Base-by-base conservation (phyloP, 2,329 filamentous ascomycete species). In the Orbilia blumenaviensis region DNA sequence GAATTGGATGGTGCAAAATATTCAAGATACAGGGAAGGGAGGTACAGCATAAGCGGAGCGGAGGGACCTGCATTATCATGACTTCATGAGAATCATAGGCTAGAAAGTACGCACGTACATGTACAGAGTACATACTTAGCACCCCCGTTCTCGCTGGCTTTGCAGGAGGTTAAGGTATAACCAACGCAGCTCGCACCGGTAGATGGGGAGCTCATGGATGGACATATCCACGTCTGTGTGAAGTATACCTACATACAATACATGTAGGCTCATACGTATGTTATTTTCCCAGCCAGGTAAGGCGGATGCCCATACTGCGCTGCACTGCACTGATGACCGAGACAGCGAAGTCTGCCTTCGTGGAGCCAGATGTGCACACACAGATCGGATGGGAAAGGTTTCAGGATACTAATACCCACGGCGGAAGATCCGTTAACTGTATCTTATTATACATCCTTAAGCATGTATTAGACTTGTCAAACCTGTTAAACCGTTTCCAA, bases 1-100 rank as follows among this genome's bases (percentile, higher is more conserved):
- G 52, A 56, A 56, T 56, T 56, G 32, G 52, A 38, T 56, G 52
- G 52, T 56, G 52, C 52, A 56, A 56, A 56, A 56, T 56, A 25
- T 56, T 23, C 29, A 50, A 41, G 32, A 66, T 38, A 75, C 60
- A 58, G 50, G 62, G n/a, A 41, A 44, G 56, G 71, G 69, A 25
- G 50, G 58, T 63, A 75, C 71, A 68, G 46, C 71, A 75, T 67
- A 41, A 38, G 68, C 66, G 38, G 66, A 18, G 42, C 44, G 60
- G 38, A 32, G 42, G 71, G 66, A 74, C 69, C 69, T 74, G 69
- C 69, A 67, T 74, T 41, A 50, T 61, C 52, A 41, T 56, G 42
- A 41, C 42, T 58, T 46, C 66, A 38, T 42, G 21, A 48, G 41
- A n/a, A 34, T 54, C 16, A 41, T 41, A 41, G 38, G 41, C n/a